Evolutionary conservation across 2,329 filamentous ascomycete species (phyloP).

Genomic region (Fusarium continuum): DNA sequence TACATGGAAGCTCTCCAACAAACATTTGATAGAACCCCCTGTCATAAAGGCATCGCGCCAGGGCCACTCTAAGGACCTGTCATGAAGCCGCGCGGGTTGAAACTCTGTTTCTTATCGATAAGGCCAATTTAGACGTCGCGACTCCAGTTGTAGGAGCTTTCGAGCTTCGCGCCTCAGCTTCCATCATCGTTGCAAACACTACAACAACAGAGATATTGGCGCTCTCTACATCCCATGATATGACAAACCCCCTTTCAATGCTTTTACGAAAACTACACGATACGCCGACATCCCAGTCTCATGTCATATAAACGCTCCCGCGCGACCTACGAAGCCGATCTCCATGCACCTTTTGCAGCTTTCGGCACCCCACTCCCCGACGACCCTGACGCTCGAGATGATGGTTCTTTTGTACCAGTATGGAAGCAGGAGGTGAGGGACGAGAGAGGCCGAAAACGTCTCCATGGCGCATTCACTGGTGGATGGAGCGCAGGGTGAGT

Average conservation of each 20-base stretch:
- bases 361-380: conserved; percentile 89
- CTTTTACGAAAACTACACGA: conserved; percentile 9
- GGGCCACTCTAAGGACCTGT: conserved; percentile 3
- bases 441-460: conserved; percentile 85
- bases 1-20: conserved; percentile 15
- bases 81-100: neutral
- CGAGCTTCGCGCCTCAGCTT: conserved; percentile 16
- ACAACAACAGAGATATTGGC: neutral
- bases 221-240: neutral
- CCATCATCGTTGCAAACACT: conserved; percentile 7
- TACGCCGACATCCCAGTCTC: conserved; percentile 30
- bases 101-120: conserved; percentile 36
- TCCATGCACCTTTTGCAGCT: conserved; percentile 76
- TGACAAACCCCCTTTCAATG: conserved; percentile 13
- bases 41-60: conserved; percentile 1
- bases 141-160: conserved; percentile 14
- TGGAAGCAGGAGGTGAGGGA: conserved; percentile 99
- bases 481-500: conserved; percentile 94
- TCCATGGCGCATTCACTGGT: conserved; percentile 96
- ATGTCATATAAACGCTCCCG: conserved; percentile 86
- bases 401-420: conserved; percentile 91
- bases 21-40: conserved; percentile 16
- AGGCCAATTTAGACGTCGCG: conserved; percentile 28
- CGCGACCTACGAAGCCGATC: conserved; percentile 79
- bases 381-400: conserved; percentile 81